These are phyloP conservation scores for Blastosporella zonata DNA, from an alignment of 1,284 basidiomycete species.

Conservation along the genomic window DNA sequence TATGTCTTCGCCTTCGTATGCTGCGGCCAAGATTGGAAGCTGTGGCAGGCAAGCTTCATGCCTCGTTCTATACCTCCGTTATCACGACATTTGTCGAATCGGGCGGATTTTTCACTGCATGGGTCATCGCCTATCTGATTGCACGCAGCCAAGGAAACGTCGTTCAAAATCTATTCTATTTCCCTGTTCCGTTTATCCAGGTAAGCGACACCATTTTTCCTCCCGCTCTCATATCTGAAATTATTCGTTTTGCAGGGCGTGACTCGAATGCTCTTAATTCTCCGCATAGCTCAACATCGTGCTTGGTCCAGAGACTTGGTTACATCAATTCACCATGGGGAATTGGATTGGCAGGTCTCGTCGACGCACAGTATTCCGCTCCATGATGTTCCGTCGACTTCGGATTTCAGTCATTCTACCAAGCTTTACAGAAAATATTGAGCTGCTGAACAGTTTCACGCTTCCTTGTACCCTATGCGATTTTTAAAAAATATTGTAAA, in stretches of 20 bases:
- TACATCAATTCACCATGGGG: conserved; percentile 14
- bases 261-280: conserved; percentile 17
- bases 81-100: conserved; percentile 21
- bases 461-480: background rate
- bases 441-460: background rate
- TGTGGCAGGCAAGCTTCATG: conserved; percentile 18
- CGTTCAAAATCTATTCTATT: conserved; percentile 15
- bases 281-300: conserved; percentile 21
- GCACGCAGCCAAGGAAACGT: conserved; percentile 5
- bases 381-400: conserved; percentile 12
- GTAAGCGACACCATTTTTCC: conserved; percentile 7
- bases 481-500: background rate
- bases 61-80: conserved; percentile 19
- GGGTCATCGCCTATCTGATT: conserved; percentile 15
- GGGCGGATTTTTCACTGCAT: conserved; percentile 19
- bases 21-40: conserved; percentile 16
- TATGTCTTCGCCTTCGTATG: conserved; percentile 16
- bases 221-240: background rate
- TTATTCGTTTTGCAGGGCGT: conserved; percentile 13
- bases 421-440: background rate
- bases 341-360: conserved; percentile 21
- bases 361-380: conserved; percentile 22
- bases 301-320: conserved; percentile 22
- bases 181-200: conserved; percentile 10
- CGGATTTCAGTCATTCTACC: conserved; percentile 1